phyloP scores from a whole-genome alignment of 1,284 basidiomycete genomes.

The Heterobasidion occidentale region DNA sequence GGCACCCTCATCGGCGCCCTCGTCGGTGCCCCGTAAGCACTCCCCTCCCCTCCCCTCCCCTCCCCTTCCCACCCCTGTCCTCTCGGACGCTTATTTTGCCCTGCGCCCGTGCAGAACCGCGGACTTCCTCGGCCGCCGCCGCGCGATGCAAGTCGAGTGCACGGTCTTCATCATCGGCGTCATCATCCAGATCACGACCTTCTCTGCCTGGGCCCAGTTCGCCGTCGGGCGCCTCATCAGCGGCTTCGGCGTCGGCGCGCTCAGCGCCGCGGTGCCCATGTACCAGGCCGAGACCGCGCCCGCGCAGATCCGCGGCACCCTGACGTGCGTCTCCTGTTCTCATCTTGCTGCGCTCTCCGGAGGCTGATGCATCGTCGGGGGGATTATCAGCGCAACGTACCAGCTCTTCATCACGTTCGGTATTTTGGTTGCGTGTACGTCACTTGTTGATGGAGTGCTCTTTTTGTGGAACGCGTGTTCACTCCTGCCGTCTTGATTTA shows the following conservation, averaged over 20 bases:
- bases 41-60: not conserved
- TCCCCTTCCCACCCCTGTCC: too few relatives aligned
- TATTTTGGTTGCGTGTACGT: constrained; percentile 65
- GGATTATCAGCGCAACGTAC: constrained; percentile 33
- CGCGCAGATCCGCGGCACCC: constrained; percentile 67
- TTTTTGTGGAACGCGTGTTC: not conserved
- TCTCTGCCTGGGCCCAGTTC: constrained; percentile 50
- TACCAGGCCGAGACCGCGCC: constrained; percentile 57
- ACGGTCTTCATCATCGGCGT: constrained; percentile 64
- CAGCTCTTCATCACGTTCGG: constrained; percentile 75
- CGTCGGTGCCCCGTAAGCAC: constrained; percentile 47
- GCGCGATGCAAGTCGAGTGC: constrained; percentile 67
- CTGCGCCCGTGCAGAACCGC: constrained; percentile 34
- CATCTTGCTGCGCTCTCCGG: not conserved
- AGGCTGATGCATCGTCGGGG: not conserved
- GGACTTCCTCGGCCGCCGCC: constrained; percentile 61
- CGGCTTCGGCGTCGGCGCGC: constrained; percentile 64
- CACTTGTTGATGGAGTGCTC: not conserved
- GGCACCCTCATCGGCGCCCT: constrained; percentile 59
- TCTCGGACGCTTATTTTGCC: constrained; percentile 2
- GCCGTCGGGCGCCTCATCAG: constrained; percentile 65
- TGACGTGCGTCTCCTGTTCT: constrained; percentile 31
- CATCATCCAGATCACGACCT: constrained; percentile 49
- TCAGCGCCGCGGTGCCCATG: constrained; percentile 74
- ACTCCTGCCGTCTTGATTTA: not conserved